Evolutionary conservation across 495 filamentous ascomycete genomes (phyloP).

Genomic region (Penicillium ucsense): DNA sequence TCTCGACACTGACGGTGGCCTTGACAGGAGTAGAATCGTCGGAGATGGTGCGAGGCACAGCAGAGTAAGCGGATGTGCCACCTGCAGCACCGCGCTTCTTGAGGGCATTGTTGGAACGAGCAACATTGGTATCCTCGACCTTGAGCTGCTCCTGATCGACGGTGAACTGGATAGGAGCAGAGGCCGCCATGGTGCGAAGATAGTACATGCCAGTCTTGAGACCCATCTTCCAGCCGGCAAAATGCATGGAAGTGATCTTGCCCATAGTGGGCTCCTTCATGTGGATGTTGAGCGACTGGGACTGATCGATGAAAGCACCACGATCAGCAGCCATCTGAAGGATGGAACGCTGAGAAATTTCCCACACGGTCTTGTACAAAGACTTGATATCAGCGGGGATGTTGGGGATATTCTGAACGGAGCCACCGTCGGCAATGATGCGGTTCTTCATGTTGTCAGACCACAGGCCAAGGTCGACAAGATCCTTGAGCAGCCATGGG

Average conservation of each 20-base stretch:
- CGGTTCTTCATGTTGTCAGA: slow-evolving; percentile 99
- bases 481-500: slow-evolving; percentile 95
- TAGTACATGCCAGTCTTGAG: slow-evolving; percentile 99
- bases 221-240: slow-evolving; percentile 96
- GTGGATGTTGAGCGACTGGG: slow-evolving; percentile 97
- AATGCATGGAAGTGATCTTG: slow-evolving; percentile 99
- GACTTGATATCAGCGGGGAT: slow-evolving; percentile 93
- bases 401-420: slow-evolving; percentile 91
- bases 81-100: slow-evolving; percentile 58
- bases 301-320: slow-evolving; percentile 97
- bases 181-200: slow-evolving; percentile 93
- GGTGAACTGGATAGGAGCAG: slow-evolving; percentile 96
- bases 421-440: slow-evolving; percentile 94
- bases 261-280: slow-evolving; percentile 99
- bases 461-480: slow-evolving; percentile 96
- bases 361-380: slow-evolving; percentile 99
- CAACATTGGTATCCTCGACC: slow-evolving; percentile 76
- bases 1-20: slow-evolving; percentile 35
- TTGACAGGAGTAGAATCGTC: slow-evolving; percentile 7
- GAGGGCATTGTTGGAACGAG: slow-evolving; percentile 42
- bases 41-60: slow-evolving; percentile 49
- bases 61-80: slow-evolving; percentile 39
- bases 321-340: slow-evolving; percentile 97
- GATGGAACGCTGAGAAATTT: slow-evolving; percentile 92
- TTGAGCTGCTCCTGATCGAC: slow-evolving; percentile 95